Conservation (phyloP, 768 basidiomycete genomes). For the Termitomyces titanicus region DNA sequence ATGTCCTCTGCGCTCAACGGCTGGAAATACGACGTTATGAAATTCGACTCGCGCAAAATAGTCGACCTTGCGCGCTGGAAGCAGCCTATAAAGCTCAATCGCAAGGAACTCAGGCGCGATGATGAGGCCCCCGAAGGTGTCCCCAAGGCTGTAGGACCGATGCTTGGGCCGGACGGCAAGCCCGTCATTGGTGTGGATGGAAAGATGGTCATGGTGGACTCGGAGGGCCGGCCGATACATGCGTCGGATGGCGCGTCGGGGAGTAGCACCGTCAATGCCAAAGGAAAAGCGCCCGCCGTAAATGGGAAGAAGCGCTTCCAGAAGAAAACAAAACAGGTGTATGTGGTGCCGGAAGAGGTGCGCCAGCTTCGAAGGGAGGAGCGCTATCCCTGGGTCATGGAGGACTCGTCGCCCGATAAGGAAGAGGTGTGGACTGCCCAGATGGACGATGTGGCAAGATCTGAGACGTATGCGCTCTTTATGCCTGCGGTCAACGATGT, state of each 20-base stretch:
- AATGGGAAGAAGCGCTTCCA: conserved; percentile 71
- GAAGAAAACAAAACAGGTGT: conserved; percentile 84
- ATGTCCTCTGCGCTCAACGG: conserved; percentile 78
- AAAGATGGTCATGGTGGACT: conserved; percentile 76
- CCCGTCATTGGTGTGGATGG: conserved; percentile 78
- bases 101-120: conserved; percentile 72
- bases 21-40: conserved; percentile 93
- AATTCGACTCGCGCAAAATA: conserved; percentile 74
- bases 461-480: conserved; percentile 75
- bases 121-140: conserved; percentile 28
- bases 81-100: conserved; percentile 79
- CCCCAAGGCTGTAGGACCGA: conserved; percentile 60
- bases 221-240: conserved; percentile 70
- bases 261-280: conserved; percentile 27
- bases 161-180: conserved; percentile 82
- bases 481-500: conserved; percentile 79
- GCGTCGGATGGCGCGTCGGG: conserved; percentile 23
- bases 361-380: conserved; percentile 82
- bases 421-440: conserved; percentile 78
- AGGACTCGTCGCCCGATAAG: conserved; percentile 59
- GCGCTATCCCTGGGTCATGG: conserved; percentile 89
- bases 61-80: conserved; percentile 69
- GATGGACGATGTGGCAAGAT: conserved; percentile 73
- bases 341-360: conserved; percentile 72
- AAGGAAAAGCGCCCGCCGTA: conserved; percentile 35